Evolutionary conservation across 352 stramenopile species (phyloP), one percentile per base, ranked within the genome.

Genomic region (Phytopythium kandeliae): DNA sequence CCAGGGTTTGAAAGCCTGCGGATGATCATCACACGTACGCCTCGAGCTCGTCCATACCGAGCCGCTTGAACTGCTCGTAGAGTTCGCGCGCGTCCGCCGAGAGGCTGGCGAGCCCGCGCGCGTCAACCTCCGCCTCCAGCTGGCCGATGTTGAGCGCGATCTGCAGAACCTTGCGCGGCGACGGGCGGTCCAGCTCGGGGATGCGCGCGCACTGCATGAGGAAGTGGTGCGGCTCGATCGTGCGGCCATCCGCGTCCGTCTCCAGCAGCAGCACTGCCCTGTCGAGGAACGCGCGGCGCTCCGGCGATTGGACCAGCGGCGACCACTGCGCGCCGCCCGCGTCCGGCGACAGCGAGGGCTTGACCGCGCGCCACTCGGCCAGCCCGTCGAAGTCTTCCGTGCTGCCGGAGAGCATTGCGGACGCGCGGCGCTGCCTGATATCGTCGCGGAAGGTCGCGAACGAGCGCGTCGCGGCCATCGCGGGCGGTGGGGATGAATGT

Each of bases 181-280:
- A 49, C 26, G 43, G 26, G 12, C 26, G n/a, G 26, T 49, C 43
- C 17, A 17, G 17, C 43, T n/a, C 31, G 6, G 43, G 43, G 31
- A 49, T 35, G 43, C 43, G 43, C 28, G 43, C 43, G 43, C 43
- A 49, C 43, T 49, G 43, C 25, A 21, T 5, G 16, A 49, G 17
- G 28, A 49, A 49, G 26, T 49, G 43, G 43, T 49, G n/a, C 26
- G 31, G 10, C 43, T 49, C 43, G 26, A 49, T 17, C 15, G 26
- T 37, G 43, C 8, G 3, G 3, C 43, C 43, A 0, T 38, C 4
- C 3, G 43, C 25, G 43, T 37, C 9, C 9, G 16, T 13, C 16
- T 49, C 43, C 1, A 15, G 26, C n/a, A 49, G 43, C 28, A 26
- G 43, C 43, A 49, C 19, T 12, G 26, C 43, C 26, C 10, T 34